phyloP scores from a whole-genome alignment of 2,329 filamentous ascomycete genomes.

The Sclerotinia borealis region DNA sequence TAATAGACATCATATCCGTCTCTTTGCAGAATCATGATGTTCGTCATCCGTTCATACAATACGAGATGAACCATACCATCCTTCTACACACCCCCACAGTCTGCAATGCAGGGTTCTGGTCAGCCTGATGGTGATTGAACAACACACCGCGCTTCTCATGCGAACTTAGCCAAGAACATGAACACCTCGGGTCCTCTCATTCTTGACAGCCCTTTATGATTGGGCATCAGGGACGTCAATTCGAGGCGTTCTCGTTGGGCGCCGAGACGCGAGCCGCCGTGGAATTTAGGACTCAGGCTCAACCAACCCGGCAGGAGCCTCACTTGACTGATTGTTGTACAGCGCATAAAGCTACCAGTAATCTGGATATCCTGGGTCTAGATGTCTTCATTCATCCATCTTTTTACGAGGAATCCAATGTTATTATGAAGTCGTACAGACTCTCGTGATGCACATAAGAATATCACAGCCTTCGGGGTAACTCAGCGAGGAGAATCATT shows the following conservation, averaged over 20 bases:
- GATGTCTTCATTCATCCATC: neutral
- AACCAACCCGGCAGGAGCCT: slow-evolving; percentile 19
- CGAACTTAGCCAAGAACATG: slow-evolving; percentile 17
- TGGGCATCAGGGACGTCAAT: slow-evolving; percentile 27
- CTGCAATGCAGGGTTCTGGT: slow-evolving; percentile 25
- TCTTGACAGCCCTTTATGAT: slow-evolving; percentile 25
- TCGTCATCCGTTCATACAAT: slow-evolving; percentile 5
- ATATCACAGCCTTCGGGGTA: slow-evolving; percentile 12
- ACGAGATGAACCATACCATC: slow-evolving; percentile 10
- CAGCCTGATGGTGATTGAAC: slow-evolving; percentile 24
- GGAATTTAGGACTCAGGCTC: slow-evolving; percentile 13
- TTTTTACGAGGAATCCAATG: slow-evolving; percentile 11
- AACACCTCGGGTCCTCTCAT: slow-evolving; percentile 16
- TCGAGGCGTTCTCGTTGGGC: slow-evolving; percentile 28
- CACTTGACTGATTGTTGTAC: slow-evolving; percentile 39
- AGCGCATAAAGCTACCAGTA: slow-evolving; percentile 41
- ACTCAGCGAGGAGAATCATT: slow-evolving; percentile 8
- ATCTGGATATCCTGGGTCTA: slow-evolving; percentile 16
- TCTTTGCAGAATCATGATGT: slow-evolving; percentile 6
- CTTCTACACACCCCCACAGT: slow-evolving; percentile 18
- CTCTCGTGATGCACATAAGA: slow-evolving; percentile 19
- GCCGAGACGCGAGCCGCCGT: slow-evolving; percentile 26
- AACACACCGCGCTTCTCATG: slow-evolving; percentile 27
- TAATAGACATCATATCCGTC: neutral
- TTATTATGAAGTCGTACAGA: slow-evolving; percentile 25